Percentiles rank a stretch among this genome's conserved stretches.
phyloP scores from a whole-genome alignment of 106 monocot species.

The Alisma plantagoaquatica region DNA sequence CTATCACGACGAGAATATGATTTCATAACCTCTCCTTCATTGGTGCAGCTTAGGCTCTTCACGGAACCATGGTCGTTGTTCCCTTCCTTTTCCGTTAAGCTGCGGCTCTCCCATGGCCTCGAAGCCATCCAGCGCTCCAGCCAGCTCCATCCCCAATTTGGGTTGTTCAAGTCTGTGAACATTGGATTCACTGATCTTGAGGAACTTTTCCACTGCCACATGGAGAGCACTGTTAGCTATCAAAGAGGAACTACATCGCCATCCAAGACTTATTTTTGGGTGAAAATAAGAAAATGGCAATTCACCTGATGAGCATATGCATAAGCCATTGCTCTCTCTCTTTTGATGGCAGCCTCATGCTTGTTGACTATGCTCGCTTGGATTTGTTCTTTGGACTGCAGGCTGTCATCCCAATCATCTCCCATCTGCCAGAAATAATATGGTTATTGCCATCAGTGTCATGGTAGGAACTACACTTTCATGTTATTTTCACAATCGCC shows the following conservation, averaged over 20 bases:
- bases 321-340: constrained; percentile 93
- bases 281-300: no score
- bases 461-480: no score
- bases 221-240: no score
- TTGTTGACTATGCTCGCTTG: constrained; percentile 66
- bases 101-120: constrained; percentile 67
- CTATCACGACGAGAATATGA: constrained; percentile 42
- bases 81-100: constrained; percentile 39
- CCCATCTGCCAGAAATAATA: no score
- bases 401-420: constrained; percentile 86
- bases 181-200: constrained; percentile 58
- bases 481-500: no score
- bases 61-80: constrained; percentile 2
- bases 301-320: constrained; percentile 96
- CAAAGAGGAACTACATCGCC: no score
- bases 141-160: constrained; percentile 99
- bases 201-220: constrained; percentile 68
- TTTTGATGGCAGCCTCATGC: constrained; percentile 79
- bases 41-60: constrained; percentile 18
- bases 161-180: constrained; percentile 84
- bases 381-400: constrained; percentile 83
- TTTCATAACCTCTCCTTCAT: constrained; percentile 40
- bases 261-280: no score
- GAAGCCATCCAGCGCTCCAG: constrained; percentile 96
- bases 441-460: no score